Evolutionary conservation across 164 flowering plant genomes (phyloP).

Genomic region (Magnolia officinalis): DNA sequence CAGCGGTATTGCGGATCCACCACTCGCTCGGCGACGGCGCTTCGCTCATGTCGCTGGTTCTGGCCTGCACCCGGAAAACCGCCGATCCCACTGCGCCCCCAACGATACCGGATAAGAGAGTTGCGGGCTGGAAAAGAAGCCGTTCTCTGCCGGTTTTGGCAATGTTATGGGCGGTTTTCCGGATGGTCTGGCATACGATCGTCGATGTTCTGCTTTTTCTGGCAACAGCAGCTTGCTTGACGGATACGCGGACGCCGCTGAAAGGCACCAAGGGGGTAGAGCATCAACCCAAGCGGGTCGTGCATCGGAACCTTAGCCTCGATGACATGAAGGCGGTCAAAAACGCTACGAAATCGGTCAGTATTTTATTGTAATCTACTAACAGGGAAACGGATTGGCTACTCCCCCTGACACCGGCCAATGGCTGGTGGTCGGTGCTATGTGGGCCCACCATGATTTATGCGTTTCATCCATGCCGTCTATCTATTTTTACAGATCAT

Average conservation of each 20-base stretch:
- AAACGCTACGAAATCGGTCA: slow-evolving; percentile 39
- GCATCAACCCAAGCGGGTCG: slow-evolving; percentile 24
- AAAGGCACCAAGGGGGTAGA: slow-evolving; percentile 31
- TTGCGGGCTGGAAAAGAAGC: slow-evolving; percentile 9
- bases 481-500: no score
- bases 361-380: background rate
- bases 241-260: slow-evolving; percentile 45
- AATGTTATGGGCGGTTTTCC: slow-evolving; percentile 21
- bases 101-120: slow-evolving; percentile 32
- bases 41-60: slow-evolving; percentile 54
- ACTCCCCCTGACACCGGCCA: no score
- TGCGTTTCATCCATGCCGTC: no score
- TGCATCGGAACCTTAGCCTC: slow-evolving; percentile 42
- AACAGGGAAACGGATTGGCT: no score
- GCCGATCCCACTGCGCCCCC: slow-evolving; percentile 47
- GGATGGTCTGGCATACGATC: slow-evolving; percentile 35
- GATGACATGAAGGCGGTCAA: slow-evolving; percentile 62
- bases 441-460: no score
- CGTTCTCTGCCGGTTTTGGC: slow-evolving; percentile 7
- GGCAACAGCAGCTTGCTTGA: slow-evolving; percentile 32
- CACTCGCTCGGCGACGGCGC: slow-evolving; percentile 75
- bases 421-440: no score
- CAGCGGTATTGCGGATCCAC: slow-evolving; percentile 46
- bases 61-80: slow-evolving; percentile 47
- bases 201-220: slow-evolving; percentile 39